Evolutionary conservation across 1,284 basidiomycete species (phyloP).

Genomic region (Irpex rosettiformis): DNA sequence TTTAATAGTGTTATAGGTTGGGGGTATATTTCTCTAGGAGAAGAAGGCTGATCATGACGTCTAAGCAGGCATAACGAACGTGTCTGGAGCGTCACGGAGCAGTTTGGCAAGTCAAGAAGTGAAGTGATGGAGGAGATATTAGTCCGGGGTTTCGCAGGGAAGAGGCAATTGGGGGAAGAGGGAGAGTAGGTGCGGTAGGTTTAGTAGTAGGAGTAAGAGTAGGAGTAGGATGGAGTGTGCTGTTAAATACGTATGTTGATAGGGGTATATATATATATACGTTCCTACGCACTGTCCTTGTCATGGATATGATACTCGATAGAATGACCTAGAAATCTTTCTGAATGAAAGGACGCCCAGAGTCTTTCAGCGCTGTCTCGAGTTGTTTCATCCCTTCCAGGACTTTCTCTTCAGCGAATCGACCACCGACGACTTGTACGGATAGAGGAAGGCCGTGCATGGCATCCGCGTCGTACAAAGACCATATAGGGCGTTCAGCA

Average conservation of each 20-base stretch:
- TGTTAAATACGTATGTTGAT: too few species aligned
- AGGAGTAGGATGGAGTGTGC: too few species aligned
- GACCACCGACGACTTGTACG: slow-evolving; percentile 56
- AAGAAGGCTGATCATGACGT: neutral
- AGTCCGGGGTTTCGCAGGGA: neutral
- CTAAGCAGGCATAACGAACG: neutral
- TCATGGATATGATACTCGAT: neutral
- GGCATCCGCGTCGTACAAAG: slow-evolving; percentile 51
- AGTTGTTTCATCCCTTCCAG: slow-evolving; percentile 45
- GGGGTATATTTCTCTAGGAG: neutral
- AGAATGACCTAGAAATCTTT: slow-evolving; percentile 16
- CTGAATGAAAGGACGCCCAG: slow-evolving; percentile 21
- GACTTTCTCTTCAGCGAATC: slow-evolving; percentile 62
- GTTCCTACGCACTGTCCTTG: neutral
- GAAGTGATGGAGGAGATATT: neutral
- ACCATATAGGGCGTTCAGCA: slow-evolving; percentile 28
- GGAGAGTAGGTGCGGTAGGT: too few species aligned
- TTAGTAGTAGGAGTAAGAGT: too few species aligned
- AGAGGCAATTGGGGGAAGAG: neutral
- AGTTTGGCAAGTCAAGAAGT: neutral
- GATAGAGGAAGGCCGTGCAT: slow-evolving; percentile 70
- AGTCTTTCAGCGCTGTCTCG: slow-evolving; percentile 19
- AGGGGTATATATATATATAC: too few species aligned
- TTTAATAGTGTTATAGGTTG: too few species aligned
- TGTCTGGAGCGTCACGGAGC: neutral